Conservation (phyloP, 1,284 basidiomycete species). For the Agaricales sp. region DNA sequence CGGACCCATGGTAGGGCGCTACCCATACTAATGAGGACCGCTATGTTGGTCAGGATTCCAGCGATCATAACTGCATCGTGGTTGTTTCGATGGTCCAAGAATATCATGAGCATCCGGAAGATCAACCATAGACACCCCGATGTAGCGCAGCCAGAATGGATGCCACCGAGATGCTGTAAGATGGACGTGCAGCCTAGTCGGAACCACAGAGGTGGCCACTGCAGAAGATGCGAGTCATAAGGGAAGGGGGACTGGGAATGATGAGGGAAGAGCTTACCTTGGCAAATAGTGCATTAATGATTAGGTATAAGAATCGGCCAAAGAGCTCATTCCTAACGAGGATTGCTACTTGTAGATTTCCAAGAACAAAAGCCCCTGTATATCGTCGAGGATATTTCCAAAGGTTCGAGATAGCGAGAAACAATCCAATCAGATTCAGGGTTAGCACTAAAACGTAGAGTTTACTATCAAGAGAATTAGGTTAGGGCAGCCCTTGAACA, state of each 20-base stretch:
- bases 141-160: constrained; percentile 60
- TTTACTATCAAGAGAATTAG: constrained; percentile 31
- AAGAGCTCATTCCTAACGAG: constrained; percentile 52
- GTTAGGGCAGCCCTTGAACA: constrained; percentile 5
- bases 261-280: constrained; percentile 35
- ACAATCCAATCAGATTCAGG: constrained; percentile 51
- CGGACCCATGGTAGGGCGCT: constrained; percentile 60
- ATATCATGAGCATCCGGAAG: constrained; percentile 41
- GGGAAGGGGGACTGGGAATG: too few species aligned
- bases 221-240: constrained; percentile 4
- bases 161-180: constrained; percentile 59
- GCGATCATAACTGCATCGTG: constrained; percentile 45
- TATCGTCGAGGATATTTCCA: constrained; percentile 52
- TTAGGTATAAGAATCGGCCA: constrained; percentile 45
- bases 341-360: constrained; percentile 41
- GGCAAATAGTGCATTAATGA: constrained; percentile 51
- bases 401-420: constrained; percentile 50
- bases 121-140: constrained; percentile 57
- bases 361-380: constrained; percentile 55
- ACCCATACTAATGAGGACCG: constrained; percentile 45
- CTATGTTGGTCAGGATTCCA: constrained; percentile 46
- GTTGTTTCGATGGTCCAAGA: constrained; percentile 41
- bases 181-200: constrained; percentile 50
- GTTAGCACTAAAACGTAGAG: constrained; percentile 50
- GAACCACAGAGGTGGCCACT: constrained; percentile 60